A percentile compares a stretch with the other conserved stretches of the same genome.
These are phyloP conservation scores for Sporisorium sorghi DNA, from an alignment of 1,284 basidiomycete genomes.

Conservation along the genomic window DNA sequence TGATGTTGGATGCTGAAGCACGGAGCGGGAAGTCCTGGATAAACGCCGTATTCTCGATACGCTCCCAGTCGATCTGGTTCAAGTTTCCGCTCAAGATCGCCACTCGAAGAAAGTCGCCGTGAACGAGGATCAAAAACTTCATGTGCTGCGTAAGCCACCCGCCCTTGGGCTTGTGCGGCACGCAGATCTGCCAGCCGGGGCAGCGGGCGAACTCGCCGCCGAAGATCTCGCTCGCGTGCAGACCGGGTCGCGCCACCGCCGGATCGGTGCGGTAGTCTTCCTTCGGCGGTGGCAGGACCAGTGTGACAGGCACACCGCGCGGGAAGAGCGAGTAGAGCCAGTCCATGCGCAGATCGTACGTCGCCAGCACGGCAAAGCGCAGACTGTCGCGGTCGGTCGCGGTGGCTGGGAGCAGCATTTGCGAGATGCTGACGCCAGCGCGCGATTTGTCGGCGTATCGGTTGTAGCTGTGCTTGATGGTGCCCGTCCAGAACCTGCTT, in stretches of 20 bases:
- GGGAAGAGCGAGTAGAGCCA: slow-evolving; percentile 63
- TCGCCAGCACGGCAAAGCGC: slow-evolving; percentile 53
- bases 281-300: slow-evolving; percentile 51
- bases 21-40: slow-evolving; percentile 63
- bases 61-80: slow-evolving; percentile 62
- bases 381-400: slow-evolving; percentile 33
- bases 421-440: slow-evolving; percentile 37
- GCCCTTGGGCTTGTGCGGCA: slow-evolving; percentile 46
- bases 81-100: slow-evolving; percentile 63
- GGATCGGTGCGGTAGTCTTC: slow-evolving; percentile 40
- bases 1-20: not conserved
- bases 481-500: slow-evolving; percentile 60
- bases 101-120: slow-evolving; percentile 49
- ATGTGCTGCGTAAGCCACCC: slow-evolving; percentile 59
- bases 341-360: slow-evolving; percentile 60
- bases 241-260: slow-evolving; percentile 30
- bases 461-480: slow-evolving; percentile 61
- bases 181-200: slow-evolving; percentile 53
- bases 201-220: slow-evolving; percentile 26
- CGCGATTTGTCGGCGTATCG: slow-evolving; percentile 23
- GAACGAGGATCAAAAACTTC: slow-evolving; percentile 63
- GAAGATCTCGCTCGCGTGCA: slow-evolving; percentile 45
- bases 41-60: slow-evolving; percentile 63
- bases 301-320: slow-evolving; percentile 47
- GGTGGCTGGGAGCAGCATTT: slow-evolving; percentile 56